Evolutionary conservation across 2,329 filamentous ascomycete species (phyloP).

Genomic region (Aspergillus sp.): DNA sequence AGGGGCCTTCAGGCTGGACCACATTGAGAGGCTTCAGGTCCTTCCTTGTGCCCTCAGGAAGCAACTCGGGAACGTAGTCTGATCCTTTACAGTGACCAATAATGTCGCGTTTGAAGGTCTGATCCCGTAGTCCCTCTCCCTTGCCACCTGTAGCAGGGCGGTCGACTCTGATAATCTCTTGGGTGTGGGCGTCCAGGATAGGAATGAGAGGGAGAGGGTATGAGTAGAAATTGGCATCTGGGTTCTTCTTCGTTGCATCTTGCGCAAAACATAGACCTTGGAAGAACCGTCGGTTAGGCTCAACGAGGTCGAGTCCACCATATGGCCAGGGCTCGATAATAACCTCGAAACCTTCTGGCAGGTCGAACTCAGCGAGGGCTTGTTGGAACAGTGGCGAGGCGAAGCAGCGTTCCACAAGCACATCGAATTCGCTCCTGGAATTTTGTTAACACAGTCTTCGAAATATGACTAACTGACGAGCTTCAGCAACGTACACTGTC

Average conservation of each 20-base stretch:
- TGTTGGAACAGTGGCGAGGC: conserved; percentile 54
- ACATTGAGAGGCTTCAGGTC: conserved; percentile 71
- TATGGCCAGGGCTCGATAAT: conserved; percentile 59
- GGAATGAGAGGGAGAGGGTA: conserved; percentile 53
- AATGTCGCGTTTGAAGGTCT: conserved; percentile 44
- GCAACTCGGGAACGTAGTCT: conserved; percentile 54
- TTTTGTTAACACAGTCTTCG: background rate
- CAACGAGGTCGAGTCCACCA: conserved; percentile 51
- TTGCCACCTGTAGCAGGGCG: conserved; percentile 54
- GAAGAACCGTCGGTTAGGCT: conserved; percentile 52
- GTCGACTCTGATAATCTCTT: conserved; percentile 58
- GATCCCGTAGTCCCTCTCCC: conserved; percentile 48
- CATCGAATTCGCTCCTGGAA: conserved; percentile 47
- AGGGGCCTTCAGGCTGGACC: conserved; percentile 67
- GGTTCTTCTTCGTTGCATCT: conserved; percentile 42
- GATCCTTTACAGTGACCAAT: conserved; percentile 54
- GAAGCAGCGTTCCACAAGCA: conserved; percentile 50
- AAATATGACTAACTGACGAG: too few species aligned
- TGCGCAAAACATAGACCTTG: conserved; percentile 54
- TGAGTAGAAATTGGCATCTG: conserved; percentile 62
- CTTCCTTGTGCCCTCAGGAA: conserved; percentile 44
- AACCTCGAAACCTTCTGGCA: conserved; percentile 57
- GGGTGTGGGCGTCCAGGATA: conserved; percentile 60
- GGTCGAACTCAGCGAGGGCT: conserved; percentile 51
- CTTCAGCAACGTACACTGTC: conserved; percentile 39